Conservation (phyloP, 805 yeast genomes). For the Candida awuae region DNA sequence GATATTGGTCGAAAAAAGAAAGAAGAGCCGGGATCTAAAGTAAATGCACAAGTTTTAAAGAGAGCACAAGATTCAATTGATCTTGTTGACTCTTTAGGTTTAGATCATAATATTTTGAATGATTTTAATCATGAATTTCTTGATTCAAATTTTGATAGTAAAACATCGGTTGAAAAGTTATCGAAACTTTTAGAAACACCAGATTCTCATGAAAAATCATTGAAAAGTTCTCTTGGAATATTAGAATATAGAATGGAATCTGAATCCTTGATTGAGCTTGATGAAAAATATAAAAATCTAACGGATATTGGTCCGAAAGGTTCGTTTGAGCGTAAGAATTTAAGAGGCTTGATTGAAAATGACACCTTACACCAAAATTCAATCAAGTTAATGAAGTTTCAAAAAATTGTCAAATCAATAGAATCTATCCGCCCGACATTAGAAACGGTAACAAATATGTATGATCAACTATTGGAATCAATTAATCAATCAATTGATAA, state of each 20-base stretch:
- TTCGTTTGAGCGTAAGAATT: conserved; percentile 48
- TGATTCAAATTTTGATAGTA: conserved; percentile 5
- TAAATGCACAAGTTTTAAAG: conserved; percentile 6
- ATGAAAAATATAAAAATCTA: conserved; percentile 22
- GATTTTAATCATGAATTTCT: background rate
- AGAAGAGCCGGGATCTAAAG: background rate
- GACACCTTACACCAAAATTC: conserved; percentile 52
- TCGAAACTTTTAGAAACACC: conserved; percentile 10
- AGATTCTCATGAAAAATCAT: conserved; percentile 33
- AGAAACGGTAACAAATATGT: conserved; percentile 20
- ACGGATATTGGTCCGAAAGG: conserved; percentile 34
- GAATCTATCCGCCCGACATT: conserved; percentile 25
- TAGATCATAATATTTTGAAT: conserved; percentile 2
- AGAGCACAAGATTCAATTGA: conserved; percentile 10
- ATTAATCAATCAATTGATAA: conserved; percentile 24
- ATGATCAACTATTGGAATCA: conserved; percentile 17
- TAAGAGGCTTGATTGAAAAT: conserved; percentile 52
- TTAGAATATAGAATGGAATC: conserved; percentile 20
- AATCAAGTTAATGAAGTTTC: conserved; percentile 37
- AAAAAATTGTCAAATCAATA: conserved; percentile 36
- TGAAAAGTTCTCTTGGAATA: conserved; percentile 25
- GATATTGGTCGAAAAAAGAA: conserved; percentile 2
- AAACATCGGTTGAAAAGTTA: conserved; percentile 7
- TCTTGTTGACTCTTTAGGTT: conserved; percentile 7
- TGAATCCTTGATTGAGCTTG: conserved; percentile 1